Evolutionary conservation across 257 asterid species (phyloP).

Genomic region (Fraxinus pennsylvanica): DNA sequence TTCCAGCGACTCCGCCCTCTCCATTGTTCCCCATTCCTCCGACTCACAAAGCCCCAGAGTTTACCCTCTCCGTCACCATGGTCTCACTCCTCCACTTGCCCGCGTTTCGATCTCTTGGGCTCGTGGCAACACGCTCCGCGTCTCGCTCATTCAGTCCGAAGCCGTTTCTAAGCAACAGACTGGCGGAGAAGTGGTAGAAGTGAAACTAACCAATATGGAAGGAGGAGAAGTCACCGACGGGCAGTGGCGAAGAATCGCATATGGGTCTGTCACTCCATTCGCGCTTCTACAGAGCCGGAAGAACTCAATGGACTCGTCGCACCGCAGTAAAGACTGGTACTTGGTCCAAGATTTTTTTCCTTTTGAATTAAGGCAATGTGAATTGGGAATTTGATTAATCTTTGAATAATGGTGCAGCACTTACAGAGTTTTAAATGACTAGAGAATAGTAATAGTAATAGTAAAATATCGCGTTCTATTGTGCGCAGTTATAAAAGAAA

Average conservation of each 20-base stretch:
- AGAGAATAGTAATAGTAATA: neutral
- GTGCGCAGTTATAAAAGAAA: neutral
- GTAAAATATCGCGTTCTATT: neutral
- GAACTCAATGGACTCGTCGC: slow-evolving; percentile 42
- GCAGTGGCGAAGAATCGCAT: slow-evolving; percentile 75
- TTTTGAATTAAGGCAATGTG: neutral
- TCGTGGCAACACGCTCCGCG: slow-evolving; percentile 88
- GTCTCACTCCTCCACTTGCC: slow-evolving; percentile 50
- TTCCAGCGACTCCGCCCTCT: slow-evolving; percentile 47
- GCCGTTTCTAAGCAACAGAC: slow-evolving; percentile 25
- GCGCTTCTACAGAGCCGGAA: slow-evolving; percentile 89
- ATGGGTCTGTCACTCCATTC: slow-evolving; percentile 89
- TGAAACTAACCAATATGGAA: slow-evolving; percentile 51
- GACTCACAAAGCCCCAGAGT: slow-evolving; percentile 36
- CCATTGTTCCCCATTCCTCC: slow-evolving; percentile 48
- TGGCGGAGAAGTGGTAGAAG: slow-evolving; percentile 77
- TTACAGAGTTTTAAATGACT: neutral
- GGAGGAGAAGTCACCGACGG: slow-evolving; percentile 62
- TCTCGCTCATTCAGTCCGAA: slow-evolving; percentile 52
- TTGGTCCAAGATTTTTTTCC: slow-evolving; percentile 2
- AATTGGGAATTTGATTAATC: slow-evolving; percentile 12
- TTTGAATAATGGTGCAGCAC: neutral
- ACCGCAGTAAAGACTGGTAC: slow-evolving; percentile 64
- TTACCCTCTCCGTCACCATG: slow-evolving; percentile 55
- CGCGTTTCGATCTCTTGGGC: slow-evolving; percentile 84